These are phyloP conservation scores for Penicillium crystallinum DNA, from an alignment of 495 filamentous ascomycete genomes.

Conservation along the genomic window DNA sequence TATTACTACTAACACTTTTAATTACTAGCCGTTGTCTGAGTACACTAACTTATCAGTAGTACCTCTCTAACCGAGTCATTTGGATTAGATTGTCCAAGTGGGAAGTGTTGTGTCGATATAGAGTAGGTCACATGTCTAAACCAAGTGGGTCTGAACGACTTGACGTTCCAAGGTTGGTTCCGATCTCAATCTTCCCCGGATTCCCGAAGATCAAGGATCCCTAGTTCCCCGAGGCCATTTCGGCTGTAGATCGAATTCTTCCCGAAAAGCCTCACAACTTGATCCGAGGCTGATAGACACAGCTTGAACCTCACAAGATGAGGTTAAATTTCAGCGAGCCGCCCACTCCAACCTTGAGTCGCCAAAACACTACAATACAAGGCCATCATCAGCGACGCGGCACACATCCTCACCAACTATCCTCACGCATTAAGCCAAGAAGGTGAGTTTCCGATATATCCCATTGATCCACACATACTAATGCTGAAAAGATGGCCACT, in stretches of 20 bases:
- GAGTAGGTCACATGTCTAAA: not conserved
- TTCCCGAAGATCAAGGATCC: not conserved
- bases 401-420: slow-evolving; percentile 39
- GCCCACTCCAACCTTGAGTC: slow-evolving; percentile 33
- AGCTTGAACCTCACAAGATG: slow-evolving; percentile 15
- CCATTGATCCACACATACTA: not conserved
- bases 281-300: not conserved
- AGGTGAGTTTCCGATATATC: slow-evolving; percentile 29
- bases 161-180: not conserved
- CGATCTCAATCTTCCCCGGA: slow-evolving; percentile 1
- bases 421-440: slow-evolving; percentile 52
- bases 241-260: not conserved
- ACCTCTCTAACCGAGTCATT: no score
- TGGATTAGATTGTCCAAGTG: no score
- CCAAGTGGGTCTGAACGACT: not conserved
- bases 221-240: not conserved
- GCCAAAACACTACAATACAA: slow-evolving; percentile 29
- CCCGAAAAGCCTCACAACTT: not conserved
- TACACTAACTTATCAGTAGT: no score
- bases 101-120: not conserved
- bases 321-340: slow-evolving; percentile 36
- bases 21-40: no score
- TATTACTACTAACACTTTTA: no score
- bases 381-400: slow-evolving; percentile 28
- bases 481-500: slow-evolving; percentile 56